phyloP scores from a whole-genome alignment of 495 filamentous ascomycete species.

The Sordaria brevicollis region DNA sequence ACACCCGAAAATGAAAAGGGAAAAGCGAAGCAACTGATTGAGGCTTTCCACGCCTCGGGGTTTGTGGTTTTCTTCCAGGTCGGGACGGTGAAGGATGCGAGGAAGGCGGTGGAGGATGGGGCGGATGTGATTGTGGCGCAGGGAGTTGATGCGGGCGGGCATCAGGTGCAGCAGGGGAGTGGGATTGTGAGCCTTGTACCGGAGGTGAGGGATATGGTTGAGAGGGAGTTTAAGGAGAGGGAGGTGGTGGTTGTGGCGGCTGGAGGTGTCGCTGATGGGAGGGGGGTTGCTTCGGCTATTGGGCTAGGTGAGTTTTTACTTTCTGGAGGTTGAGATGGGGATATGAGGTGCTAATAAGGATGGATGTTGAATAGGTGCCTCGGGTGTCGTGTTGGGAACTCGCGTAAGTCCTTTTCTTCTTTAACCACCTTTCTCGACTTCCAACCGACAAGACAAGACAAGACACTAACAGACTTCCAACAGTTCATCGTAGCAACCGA shows the following conservation, averaged over 20 bases:
- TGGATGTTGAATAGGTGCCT: conserved; percentile 30
- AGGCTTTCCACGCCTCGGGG: conserved; percentile 20
- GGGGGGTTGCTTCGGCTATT: conserved; percentile 53
- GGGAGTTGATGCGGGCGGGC: conserved; percentile 66
- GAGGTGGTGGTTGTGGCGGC: conserved; percentile 55
- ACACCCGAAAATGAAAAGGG: not conserved
- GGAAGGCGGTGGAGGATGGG: conserved; percentile 26
- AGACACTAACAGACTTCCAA: not conserved
- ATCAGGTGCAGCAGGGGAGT: conserved; percentile 52
- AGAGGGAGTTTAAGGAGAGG: conserved; percentile 18
- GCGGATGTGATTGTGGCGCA: conserved; percentile 65
- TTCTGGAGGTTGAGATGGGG: not conserved
- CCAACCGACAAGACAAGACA: too few relatives aligned
- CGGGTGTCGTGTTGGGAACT: conserved; percentile 60
- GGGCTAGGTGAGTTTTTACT: conserved; percentile 39
- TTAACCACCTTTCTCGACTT: not conserved
- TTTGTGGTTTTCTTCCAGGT: conserved; percentile 45
- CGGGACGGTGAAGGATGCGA: conserved; percentile 48
- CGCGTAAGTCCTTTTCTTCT: conserved; percentile 29
- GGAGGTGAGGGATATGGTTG: conserved; percentile 41
- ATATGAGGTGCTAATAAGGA: not conserved
- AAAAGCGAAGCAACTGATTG: conserved; percentile 8
- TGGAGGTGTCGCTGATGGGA: conserved; percentile 60
- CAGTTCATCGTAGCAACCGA: conserved; percentile 55
- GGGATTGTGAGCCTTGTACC: conserved; percentile 40